Evolutionary conservation across 2,329 filamentous ascomycete genomes (phyloP), one percentile per base, ranked within the genome.

Genomic region (Eurotiales sp.): DNA sequence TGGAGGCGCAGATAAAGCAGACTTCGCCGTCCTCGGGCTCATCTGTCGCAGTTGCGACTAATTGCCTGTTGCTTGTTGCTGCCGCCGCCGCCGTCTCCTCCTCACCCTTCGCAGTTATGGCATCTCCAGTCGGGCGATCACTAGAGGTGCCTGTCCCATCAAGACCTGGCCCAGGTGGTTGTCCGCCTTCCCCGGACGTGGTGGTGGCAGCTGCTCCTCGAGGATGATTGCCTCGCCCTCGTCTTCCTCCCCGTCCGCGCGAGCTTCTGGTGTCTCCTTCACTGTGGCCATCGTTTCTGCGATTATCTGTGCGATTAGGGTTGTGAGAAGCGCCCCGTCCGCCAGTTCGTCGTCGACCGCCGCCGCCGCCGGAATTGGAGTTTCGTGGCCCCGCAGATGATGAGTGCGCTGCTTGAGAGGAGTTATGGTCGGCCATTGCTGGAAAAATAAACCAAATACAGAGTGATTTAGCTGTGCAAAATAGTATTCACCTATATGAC

Each of bases 1-100:
- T 83, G 58, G 91, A 96, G 51, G 93, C 92, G 72, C 93, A 99
- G 64, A 99, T 99, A 72, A 97, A 97, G 81, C 93, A 99, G 55
- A 96, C 81, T 56, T 96, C 90, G 22, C 79, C 85, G 51, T 90
- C 87, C 25, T 76, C 75, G 21, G 79, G 80, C 43, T 81, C 81
- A 3, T 71, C 68, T 12, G 63, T 61, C 30, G 60, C 62, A 14
- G 58, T 57, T 27, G 46, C 48, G 22, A 59, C 51, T 29, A 63
- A 58, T 46, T 61, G 63, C 61, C 69, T 67, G 50, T 51, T 57
- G 44, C 59, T 58, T 44, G 40, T 25, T 23, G 41, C n/a, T n/a
- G n/a, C n/a, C n/a, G n/a, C n/a, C n/a, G n/a, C n/a, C n/a, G n/a
- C n/a, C n/a, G n/a, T n/a, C n/a, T n/a, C n/a, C n/a, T n/a, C 48